phyloP scores from a whole-genome alignment of 352 stramenopile genomes.

The Phytopythium cucurbitacearum region DNA sequence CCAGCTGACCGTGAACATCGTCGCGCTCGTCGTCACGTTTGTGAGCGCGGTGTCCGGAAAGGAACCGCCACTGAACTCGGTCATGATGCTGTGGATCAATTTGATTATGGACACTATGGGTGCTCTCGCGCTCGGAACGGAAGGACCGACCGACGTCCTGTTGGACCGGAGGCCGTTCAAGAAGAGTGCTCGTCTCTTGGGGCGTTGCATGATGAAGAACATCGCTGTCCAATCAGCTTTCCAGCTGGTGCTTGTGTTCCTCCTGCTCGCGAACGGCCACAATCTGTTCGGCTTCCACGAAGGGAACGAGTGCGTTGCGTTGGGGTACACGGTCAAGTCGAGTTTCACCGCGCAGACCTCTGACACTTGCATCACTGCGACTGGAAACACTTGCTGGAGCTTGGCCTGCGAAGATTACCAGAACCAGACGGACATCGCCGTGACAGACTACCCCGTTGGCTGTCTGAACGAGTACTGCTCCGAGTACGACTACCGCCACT shows the following conservation, averaged over 20 bases:
- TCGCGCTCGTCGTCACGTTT: constrained; percentile 74
- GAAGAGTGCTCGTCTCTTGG: constrained; percentile 52
- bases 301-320: constrained; percentile 47
- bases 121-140: constrained; percentile 63
- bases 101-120: constrained; percentile 87
- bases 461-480: constrained; percentile 48
- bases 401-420: constrained; percentile 63
- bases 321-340: constrained; percentile 44
- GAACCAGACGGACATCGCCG: constrained; percentile 19
- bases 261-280: constrained; percentile 59
- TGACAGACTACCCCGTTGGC: constrained; percentile 36
- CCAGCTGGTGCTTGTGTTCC: constrained; percentile 84
- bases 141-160: constrained; percentile 57
- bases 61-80: constrained; percentile 74
- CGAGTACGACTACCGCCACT: constrained; percentile 88
- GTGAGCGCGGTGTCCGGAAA: constrained; percentile 79
- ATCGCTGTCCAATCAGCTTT: constrained; percentile 65
- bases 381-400: constrained; percentile 38
- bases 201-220: constrained; percentile 71
- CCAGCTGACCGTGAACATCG: constrained; percentile 83
- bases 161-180: constrained; percentile 71
- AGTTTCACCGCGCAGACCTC: constrained; percentile 30
- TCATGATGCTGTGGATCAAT: constrained; percentile 90
- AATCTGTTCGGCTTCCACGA: constrained; percentile 54
- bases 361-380: constrained; percentile 43